Evolutionary conservation across 345 rosid species (phyloP).

Genomic region (Kandelia obovata): DNA sequence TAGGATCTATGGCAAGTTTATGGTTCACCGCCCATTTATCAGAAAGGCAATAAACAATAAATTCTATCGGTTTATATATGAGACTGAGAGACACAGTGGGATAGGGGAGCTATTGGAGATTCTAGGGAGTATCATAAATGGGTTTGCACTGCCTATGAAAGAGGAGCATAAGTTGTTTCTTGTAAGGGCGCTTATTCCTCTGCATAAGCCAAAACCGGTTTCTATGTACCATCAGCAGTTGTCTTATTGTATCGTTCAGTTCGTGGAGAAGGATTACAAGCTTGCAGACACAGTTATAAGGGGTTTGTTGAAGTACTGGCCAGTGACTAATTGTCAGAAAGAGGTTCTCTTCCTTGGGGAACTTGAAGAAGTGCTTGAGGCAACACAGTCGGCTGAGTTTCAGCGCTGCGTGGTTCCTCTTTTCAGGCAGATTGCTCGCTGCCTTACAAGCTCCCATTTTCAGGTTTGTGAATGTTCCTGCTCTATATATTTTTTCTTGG

Average conservation of each 20-base stretch:
- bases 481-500: neutral
- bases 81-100: slow-evolving; percentile 82
- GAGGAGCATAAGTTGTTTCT: slow-evolving; percentile 88
- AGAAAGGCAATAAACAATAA: slow-evolving; percentile 76
- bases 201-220: slow-evolving; percentile 78
- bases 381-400: slow-evolving; percentile 78
- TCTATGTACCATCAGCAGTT: slow-evolving; percentile 74
- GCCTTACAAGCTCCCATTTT: slow-evolving; percentile 84
- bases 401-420: slow-evolving; percentile 82
- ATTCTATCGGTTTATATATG: slow-evolving; percentile 79
- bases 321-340: slow-evolving; percentile 76
- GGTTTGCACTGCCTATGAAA: slow-evolving; percentile 93
- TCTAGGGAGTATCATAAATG: slow-evolving; percentile 84
- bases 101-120: slow-evolving; percentile 82
- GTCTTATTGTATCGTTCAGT: slow-evolving; percentile 78
- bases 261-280: slow-evolving; percentile 91
- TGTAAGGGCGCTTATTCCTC: slow-evolving; percentile 79
- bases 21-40: slow-evolving; percentile 85
- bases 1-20: slow-evolving; percentile 87
- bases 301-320: slow-evolving; percentile 89
- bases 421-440: slow-evolving; percentile 74
- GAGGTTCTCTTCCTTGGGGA: slow-evolving; percentile 90
- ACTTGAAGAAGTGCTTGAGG: slow-evolving; percentile 92
- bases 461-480: slow-evolving; percentile 47
- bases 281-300: slow-evolving; percentile 77